These are phyloP conservation scores for Macadamia tetraphylla DNA, from an alignment of 164 flowering plant genomes.

Conservation along the genomic window DNA sequence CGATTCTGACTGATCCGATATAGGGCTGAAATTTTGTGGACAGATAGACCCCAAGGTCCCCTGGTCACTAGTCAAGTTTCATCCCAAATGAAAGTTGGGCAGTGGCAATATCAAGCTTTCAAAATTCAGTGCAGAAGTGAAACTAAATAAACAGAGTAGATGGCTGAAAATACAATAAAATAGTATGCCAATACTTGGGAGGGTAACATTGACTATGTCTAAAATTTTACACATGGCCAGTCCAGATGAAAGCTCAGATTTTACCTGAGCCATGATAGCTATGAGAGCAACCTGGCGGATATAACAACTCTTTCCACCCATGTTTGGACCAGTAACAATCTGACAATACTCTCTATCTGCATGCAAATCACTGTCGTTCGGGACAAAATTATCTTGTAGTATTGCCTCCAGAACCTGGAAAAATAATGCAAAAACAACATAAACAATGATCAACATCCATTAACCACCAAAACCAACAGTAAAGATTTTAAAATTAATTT, in stretches of 20 bases:
- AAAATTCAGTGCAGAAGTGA: too few relatives aligned
- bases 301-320: constrained; percentile 99
- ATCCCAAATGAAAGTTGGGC: too few relatives aligned
- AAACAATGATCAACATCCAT: background rate
- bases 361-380: constrained; percentile 78
- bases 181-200: too few relatives aligned
- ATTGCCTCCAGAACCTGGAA: constrained; percentile 73
- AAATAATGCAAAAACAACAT: background rate
- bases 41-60: too few relatives aligned
- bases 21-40: too few relatives aligned
- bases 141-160: too few relatives aligned
- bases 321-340: constrained; percentile 91
- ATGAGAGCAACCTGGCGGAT: constrained; percentile 98
- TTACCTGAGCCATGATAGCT: constrained; percentile 91
- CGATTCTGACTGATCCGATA: too few relatives aligned
- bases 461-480: background rate
- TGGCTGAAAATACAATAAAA: too few relatives aligned
- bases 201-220: too few relatives aligned
- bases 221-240: too few relatives aligned
- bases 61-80: too few relatives aligned
- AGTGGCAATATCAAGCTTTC: too few relatives aligned
- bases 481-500: background rate
- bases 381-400: constrained; percentile 76
- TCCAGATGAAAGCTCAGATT: background rate
- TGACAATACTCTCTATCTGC: constrained; percentile 72